These are phyloP conservation scores for Dipteronia dyeriana DNA, from an alignment of 345 rosid species.

Conservation along the genomic window DNA sequence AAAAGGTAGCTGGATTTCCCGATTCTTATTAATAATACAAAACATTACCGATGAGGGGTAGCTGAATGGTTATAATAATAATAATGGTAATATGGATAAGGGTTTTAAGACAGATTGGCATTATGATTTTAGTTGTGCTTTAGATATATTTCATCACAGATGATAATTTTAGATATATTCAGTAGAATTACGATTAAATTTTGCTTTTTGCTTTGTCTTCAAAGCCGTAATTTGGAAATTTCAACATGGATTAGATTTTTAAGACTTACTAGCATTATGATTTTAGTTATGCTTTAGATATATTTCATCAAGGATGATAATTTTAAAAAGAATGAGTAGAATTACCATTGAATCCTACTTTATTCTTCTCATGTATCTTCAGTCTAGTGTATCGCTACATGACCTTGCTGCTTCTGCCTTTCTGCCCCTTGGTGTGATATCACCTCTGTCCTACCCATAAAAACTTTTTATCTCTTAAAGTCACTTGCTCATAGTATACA, in stretches of 20 bases:
- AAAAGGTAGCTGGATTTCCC: background rate
- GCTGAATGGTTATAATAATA: background rate
- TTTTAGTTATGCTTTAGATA: background rate
- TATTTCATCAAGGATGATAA: background rate
- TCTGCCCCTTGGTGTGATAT: background rate
- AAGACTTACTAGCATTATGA: background rate
- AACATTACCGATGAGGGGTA: background rate
- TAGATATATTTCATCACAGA: background rate
- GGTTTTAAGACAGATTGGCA: background rate
- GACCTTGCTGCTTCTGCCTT: background rate
- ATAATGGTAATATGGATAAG: background rate
- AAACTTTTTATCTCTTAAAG: background rate
- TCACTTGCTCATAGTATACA: constrained; percentile 21
- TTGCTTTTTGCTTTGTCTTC: background rate
- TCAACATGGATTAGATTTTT: background rate
- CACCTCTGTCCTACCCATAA: background rate
- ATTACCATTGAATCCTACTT: background rate
- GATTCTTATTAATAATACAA: background rate
- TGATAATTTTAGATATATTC: background rate
- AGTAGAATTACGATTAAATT: background rate
- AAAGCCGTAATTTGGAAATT: background rate
- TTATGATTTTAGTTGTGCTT: background rate
- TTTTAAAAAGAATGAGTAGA: background rate
- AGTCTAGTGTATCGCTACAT: background rate
- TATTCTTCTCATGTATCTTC: background rate